Conservation (phyloP, 2,329 filamentous ascomycete species). For the Trichophyton schoenleinii region DNA sequence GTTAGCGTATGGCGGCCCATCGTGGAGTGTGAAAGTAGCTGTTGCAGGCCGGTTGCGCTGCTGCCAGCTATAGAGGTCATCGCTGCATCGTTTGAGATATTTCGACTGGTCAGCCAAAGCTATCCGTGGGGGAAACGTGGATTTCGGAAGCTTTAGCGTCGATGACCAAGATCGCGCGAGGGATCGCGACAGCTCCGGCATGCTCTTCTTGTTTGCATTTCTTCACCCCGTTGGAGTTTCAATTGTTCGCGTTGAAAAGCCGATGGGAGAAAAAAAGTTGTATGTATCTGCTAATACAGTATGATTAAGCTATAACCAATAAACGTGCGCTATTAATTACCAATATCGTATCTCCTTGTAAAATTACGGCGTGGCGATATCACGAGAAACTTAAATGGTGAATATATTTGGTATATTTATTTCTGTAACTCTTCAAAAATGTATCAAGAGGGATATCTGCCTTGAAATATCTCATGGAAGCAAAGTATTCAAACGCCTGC, state of each 20-base stretch:
- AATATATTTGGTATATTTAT: background rate
- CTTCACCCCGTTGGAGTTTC: background rate
- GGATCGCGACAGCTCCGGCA: conserved; percentile 13
- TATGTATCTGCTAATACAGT: background rate
- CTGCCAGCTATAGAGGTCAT: conserved; percentile 88
- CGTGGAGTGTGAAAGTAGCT: conserved; percentile 64
- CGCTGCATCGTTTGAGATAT: conserved; percentile 65
- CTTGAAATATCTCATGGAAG: background rate
- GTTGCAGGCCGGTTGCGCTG: conserved; percentile 39
- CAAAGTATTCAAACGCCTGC: background rate
- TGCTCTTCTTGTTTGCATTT: conserved; percentile 10
- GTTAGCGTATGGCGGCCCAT: conserved; percentile 96
- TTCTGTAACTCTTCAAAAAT: background rate
- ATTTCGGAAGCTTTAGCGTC: conserved; percentile 63
- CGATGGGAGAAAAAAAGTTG: background rate
- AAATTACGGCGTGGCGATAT: too few relatives aligned
- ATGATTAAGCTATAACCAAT: background rate
- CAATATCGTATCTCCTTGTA: background rate
- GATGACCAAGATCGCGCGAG: conserved; percentile 45
- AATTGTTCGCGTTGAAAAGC: background rate
- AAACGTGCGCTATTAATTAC: background rate
- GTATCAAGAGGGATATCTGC: background rate
- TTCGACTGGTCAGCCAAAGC: conserved; percentile 35
- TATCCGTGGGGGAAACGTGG: conserved; percentile 50
- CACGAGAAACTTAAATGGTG: background rate